Base-by-base conservation (phyloP, 192 early-diverging fungal species). In the Backusella sp. region DNA sequence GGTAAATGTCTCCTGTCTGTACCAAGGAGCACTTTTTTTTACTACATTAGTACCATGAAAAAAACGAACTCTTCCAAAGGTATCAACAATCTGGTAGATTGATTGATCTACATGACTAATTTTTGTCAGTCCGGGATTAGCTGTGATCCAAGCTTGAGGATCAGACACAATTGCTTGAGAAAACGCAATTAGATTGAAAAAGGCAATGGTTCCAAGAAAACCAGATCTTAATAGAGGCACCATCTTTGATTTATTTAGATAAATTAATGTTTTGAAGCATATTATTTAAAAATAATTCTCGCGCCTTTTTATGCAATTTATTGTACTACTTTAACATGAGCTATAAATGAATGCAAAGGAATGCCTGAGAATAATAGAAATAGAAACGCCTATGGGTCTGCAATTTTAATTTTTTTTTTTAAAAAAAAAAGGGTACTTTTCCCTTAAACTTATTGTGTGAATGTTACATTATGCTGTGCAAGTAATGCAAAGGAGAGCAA, bases 11-110 rank as follows among this genome's bases (percentile, higher is more conserved):
- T 73, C 66, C 3, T 77, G 72, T n/a, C 80, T 77, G 46, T 88
- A 81, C 76, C 79, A 90, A 4, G 89, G 89, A 11, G 79, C 76
- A 32, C 46, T 41, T 74, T 90, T 90, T 80, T 80, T 87, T 37
- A 90, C 89, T n/a, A 88, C 86, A 59, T 88, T 90, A 32, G 87
- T 83, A 26, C 87, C 89, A 26, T 84, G 89, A 70, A 90, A 90
- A 72, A 87, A 83, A 8, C 86, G 86, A 12, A 76, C 74, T 11
- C 89, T 85, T 52, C 84, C 84, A 41, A 84, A 76, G n/a, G 66
- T 67, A 75, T 90, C 89, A 14, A 86, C 76, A 19, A 88, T 79
- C 3, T 81, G 78, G 28, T 80, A 56, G 1, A 79, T 85, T 0
- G 66, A 30, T 35, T 80, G 85, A 37, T 87, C 78, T 44, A 89